Conservation (phyloP, 2,329 filamentous ascomycete species). For the Monilinia vaccinii-corymbosi region DNA sequence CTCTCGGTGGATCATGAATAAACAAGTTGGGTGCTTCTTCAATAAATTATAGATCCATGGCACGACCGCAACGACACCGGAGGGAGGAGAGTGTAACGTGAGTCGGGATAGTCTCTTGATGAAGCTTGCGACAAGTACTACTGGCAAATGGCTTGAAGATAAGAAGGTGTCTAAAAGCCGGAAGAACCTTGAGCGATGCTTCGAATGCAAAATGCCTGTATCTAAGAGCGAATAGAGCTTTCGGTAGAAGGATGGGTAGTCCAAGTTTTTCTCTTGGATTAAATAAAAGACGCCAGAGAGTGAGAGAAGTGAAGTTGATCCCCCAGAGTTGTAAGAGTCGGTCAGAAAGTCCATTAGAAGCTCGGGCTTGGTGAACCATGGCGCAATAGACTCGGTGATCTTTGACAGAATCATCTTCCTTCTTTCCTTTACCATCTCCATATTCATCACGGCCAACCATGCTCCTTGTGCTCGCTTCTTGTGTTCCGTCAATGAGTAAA, state of each 20-base stretch:
- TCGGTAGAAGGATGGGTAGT: conserved; percentile 88
- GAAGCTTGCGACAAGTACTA: conserved; percentile 85
- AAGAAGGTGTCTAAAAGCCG: conserved; percentile 86
- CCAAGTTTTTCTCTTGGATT: conserved; percentile 86
- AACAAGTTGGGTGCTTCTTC: conserved; percentile 79
- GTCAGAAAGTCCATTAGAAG: conserved; percentile 92
- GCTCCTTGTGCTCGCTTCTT: conserved; percentile 76
- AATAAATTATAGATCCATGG: conserved; percentile 96
- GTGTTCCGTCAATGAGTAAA: conserved; percentile 59
- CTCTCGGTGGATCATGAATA: conserved; percentile 90
- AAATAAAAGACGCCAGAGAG: conserved; percentile 91
- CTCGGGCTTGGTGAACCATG: conserved; percentile 84
- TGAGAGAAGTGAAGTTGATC: conserved; percentile 77
- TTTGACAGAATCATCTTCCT: conserved; percentile 69
- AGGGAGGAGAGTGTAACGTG: conserved; percentile 78
- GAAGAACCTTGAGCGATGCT: conserved; percentile 89
- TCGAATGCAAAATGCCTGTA: conserved; percentile 79
- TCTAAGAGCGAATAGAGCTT: conserved; percentile 93
- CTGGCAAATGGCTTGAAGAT: conserved; percentile 83
- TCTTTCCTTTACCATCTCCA: conserved; percentile 59
- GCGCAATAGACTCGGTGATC: conserved; percentile 70
- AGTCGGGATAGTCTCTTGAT: conserved; percentile 86
- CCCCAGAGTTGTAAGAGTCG: conserved; percentile 83
- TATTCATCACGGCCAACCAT: conserved; percentile 70
- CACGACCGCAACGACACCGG: conserved; percentile 78